Base-by-base conservation (phyloP, 2,329 filamentous ascomycete species). In the Fusarium sp. region DNA sequence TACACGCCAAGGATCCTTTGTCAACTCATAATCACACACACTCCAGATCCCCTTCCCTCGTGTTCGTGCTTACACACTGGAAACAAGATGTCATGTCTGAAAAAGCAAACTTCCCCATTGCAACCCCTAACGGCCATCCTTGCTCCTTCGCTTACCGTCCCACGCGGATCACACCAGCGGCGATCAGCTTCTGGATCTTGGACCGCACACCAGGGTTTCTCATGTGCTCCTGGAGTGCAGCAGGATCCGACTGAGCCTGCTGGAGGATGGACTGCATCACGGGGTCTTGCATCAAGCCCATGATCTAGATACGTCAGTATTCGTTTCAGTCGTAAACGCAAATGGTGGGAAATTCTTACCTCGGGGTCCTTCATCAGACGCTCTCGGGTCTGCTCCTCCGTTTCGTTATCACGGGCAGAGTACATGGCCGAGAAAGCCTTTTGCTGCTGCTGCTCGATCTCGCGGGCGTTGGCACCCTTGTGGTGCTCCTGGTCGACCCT, bases 261-360 rank as follows among this genome's bases (percentile, higher is more conserved):
- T 98, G 93, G 53, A 98, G 86, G 68, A 97, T 97, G 67, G 90
- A 91, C 80, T 99, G 93, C 94, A 99, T 98, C 74, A 99, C 89
- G 13, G 95, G 95, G 74, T 99, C 95, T 77, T 93, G 89, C 79
- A 98, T 91, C 73, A 97, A 94, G 63, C 83, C 79, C 85, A 96
- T 91, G 75, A 98, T 97, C 88, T 83, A 69, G 36, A 45, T 3
- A 49, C 34, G 70, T 79, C 68, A 77, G 72, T 49, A 64, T 50
- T 35, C 7, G 45, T 47, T 56, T 64, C 40, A 53, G 5, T 7
- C 34, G 26, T 43, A 6, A 28, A 19, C 15, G 19, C 19, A 15
- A 31, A 12, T 19, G 3, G n/a, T 26, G 36, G 34, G 24, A 8
- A 19, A 25, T 31, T 80, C 89, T 81, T 80, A 94, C 91, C 80